Evolutionary conservation across 2,329 filamentous ascomycete genomes (phyloP).

Genomic region (Colletotrichum lentis): DNA sequence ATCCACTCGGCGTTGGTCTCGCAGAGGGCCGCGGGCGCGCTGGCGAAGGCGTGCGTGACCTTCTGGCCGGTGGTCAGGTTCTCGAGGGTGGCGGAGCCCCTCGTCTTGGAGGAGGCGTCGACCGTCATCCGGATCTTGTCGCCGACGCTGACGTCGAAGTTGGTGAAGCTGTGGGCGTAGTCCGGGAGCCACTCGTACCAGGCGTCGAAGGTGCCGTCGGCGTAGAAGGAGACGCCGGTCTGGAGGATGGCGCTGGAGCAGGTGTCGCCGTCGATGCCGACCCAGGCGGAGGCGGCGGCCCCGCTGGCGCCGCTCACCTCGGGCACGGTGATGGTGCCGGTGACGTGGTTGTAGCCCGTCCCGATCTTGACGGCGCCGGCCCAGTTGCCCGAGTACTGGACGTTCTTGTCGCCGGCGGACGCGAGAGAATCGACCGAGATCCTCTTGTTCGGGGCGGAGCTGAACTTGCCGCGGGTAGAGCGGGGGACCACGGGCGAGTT

Average conservation of each 20-base stretch:
- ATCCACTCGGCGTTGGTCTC: constrained; percentile 71
- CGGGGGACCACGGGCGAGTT: constrained; percentile 21
- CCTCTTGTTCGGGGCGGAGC: constrained; percentile 38
- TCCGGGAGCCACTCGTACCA: constrained; percentile 60
- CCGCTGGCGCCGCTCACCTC: constrained; percentile 38
- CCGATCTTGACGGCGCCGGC: constrained; percentile 44
- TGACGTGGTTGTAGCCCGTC: constrained; percentile 42
- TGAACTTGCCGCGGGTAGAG: constrained; percentile 7
- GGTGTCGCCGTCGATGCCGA: constrained; percentile 58
- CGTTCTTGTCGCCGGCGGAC: constrained; percentile 23
- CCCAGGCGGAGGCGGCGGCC: constrained; percentile 52
- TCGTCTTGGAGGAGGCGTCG: constrained; percentile 41
- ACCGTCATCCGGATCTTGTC: constrained; percentile 44
- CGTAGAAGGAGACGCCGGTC: constrained; percentile 54
- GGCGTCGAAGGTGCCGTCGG: constrained; percentile 49
- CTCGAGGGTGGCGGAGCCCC: constrained; percentile 46
- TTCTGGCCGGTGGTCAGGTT: constrained; percentile 61
- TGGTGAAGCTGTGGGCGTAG: constrained; percentile 51
- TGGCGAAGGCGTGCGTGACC: constrained; percentile 60
- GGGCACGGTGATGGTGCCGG: constrained; percentile 45
- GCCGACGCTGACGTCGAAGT: constrained; percentile 45
- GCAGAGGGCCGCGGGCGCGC: constrained; percentile 55
- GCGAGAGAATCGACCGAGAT: constrained; percentile 15
- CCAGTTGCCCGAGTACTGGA: constrained; percentile 44
- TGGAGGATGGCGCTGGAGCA: constrained; percentile 53